Evolutionary conservation across 2,329 filamentous ascomycete species (phyloP).

Genomic region (Aspergillus sp.): DNA sequence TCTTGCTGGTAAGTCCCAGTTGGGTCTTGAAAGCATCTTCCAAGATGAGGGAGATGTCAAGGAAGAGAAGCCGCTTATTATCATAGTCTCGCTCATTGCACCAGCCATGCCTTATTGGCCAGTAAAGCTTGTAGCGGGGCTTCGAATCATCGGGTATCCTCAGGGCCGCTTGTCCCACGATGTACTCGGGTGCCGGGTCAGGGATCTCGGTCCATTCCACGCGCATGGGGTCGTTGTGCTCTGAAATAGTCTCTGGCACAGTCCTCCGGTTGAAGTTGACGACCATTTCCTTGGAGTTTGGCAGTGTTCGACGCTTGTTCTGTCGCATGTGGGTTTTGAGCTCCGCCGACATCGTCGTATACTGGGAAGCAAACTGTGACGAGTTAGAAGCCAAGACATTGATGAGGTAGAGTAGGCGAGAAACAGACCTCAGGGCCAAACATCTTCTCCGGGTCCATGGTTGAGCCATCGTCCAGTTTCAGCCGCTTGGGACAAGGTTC

Average conservation of each 20-base stretch:
- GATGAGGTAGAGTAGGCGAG: too few relatives aligned
- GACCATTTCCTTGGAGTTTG: conserved; percentile 96
- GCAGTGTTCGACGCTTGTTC: conserved; percentile 91
- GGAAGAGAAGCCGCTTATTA: conserved; percentile 75
- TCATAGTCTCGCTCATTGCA: conserved; percentile 88
- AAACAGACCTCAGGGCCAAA: conserved; percentile 78
- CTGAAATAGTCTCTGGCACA: conserved; percentile 80
- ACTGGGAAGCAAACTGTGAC: conserved; percentile 61
- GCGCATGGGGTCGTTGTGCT: conserved; percentile 91
- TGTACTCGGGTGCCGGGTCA: conserved; percentile 68
- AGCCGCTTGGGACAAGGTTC: conserved; percentile 72
- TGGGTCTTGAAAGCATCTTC: conserved; percentile 86
- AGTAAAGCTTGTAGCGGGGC: conserved; percentile 88
- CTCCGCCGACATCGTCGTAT: conserved; percentile 79
- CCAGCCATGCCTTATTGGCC: conserved; percentile 84
- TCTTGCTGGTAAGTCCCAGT: conserved; percentile 73
- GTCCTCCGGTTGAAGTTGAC: conserved; percentile 89
- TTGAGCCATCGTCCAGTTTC: conserved; percentile 57
- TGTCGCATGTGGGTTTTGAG: conserved; percentile 87
- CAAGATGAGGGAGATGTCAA: conserved; percentile 84
- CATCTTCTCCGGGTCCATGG: conserved; percentile 68
- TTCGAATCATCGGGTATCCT: conserved; percentile 86
- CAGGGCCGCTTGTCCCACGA: conserved; percentile 78
- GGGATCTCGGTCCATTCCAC: conserved; percentile 92
- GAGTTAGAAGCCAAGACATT: background rate